These are phyloP conservation scores for Paramecium pentaurelia DNA, from an alignment of 73 alveolate species.

Conservation along the genomic window DNA sequence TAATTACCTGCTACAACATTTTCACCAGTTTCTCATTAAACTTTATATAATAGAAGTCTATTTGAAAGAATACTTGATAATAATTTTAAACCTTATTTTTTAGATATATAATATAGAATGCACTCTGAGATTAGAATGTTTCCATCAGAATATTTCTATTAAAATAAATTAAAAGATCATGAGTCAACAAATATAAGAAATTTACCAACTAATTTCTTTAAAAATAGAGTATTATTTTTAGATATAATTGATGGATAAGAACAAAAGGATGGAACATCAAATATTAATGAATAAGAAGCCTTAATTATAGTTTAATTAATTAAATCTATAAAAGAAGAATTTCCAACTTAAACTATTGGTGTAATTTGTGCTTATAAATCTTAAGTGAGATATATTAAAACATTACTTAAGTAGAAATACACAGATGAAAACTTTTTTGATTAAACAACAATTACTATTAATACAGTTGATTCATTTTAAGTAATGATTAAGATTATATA, in stretches of 20 bases:
- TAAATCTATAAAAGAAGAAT: slow-evolving; percentile 48
- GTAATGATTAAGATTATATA: neutral
- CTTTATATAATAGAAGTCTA: slow-evolving; percentile 81
- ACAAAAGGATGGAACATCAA: slow-evolving; percentile 61
- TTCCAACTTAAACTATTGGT: slow-evolving; percentile 63
- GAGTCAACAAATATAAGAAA: slow-evolving; percentile 49
- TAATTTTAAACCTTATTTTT: slow-evolving; percentile 68
- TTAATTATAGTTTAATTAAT: slow-evolving; percentile 49
- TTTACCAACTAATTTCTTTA: slow-evolving; percentile 61
- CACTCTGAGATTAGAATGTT: slow-evolving; percentile 74
- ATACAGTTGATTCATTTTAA: slow-evolving; percentile 73
- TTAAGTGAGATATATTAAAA: slow-evolving; percentile 60
- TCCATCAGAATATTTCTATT: slow-evolving; percentile 72
- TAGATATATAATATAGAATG: slow-evolving; percentile 80
- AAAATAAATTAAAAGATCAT: slow-evolving; percentile 61
- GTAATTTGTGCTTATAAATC: slow-evolving; percentile 81
- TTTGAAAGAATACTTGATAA: slow-evolving; percentile 91
- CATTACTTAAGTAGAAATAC: neutral
- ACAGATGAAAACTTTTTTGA: slow-evolving; percentile 48
- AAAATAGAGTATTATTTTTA: slow-evolving; percentile 59
- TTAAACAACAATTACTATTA: slow-evolving; percentile 58
- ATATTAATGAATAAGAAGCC: slow-evolving; percentile 66
- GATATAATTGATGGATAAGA: slow-evolving; percentile 58
- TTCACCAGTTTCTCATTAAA: slow-evolving; percentile 75
- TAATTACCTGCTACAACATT: slow-evolving; percentile 96